These are phyloP conservation scores for Didymella pinodella DNA, from an alignment of 2,329 filamentous ascomycete genomes.

Conservation along the genomic window DNA sequence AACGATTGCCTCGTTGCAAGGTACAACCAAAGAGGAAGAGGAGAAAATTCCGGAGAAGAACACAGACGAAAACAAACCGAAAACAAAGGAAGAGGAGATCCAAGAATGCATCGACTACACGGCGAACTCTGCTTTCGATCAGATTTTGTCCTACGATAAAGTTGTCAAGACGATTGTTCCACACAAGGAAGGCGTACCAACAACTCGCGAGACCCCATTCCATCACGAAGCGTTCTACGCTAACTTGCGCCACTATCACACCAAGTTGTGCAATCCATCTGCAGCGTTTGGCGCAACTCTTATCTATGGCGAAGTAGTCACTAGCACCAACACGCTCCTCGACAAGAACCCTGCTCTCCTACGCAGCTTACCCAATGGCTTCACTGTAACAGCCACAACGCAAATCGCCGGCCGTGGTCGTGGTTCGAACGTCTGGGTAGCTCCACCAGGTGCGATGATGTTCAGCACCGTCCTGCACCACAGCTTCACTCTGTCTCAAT, in stretches of 20 bases:
- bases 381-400: conserved; percentile 84
- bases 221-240: conserved; percentile 82
- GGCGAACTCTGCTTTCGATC: conserved; percentile 55
- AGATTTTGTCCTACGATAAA: conserved; percentile 76
- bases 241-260: conserved; percentile 72
- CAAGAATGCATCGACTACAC: conserved; percentile 42
- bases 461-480: conserved; percentile 91
- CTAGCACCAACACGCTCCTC: conserved; percentile 90
- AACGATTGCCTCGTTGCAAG: conserved; percentile 36
- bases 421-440: conserved; percentile 93
- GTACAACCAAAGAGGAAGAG: conserved; percentile 18
- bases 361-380: conserved; percentile 79
- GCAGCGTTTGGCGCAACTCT: conserved; percentile 76
- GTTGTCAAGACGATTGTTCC: conserved; percentile 77
- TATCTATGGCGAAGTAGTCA: conserved; percentile 90
- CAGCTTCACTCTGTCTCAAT: conserved; percentile 72
- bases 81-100: conserved; percentile 42
- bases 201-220: conserved; percentile 81
- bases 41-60: conserved; percentile 11
- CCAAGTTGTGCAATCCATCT: conserved; percentile 63
- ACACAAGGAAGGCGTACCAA: conserved; percentile 71
- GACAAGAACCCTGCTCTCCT: conserved; percentile 90
- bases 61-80: conserved; percentile 39
- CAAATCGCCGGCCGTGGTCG: conserved; percentile 89
- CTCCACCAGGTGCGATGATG: conserved; percentile 83